Conservation (phyloP, 1,139 yeast genomes). For the Protomyces arabidopsidicola region DNA sequence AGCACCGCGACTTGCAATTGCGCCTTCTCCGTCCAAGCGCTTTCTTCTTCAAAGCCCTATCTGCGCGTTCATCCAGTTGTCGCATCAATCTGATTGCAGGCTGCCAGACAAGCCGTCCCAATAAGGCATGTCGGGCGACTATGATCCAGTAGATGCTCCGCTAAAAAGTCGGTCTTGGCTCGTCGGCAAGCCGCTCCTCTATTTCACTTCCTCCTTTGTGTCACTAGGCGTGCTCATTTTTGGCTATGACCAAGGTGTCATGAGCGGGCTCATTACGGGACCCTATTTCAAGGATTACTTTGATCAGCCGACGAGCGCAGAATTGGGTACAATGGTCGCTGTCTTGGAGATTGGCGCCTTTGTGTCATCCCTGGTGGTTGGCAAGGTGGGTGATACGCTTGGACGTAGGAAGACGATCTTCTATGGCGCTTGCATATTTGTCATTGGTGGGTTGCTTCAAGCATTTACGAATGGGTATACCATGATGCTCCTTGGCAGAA, state of each 20-base stretch:
- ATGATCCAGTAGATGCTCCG: neutral
- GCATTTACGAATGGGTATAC: slow-evolving; percentile 51
- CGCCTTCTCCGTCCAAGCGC: no score
- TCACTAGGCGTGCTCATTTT: slow-evolving; percentile 77
- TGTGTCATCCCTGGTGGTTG: slow-evolving; percentile 69
- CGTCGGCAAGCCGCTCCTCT: slow-evolving; percentile 44
- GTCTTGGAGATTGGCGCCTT: slow-evolving; percentile 53
- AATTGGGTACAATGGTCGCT: slow-evolving; percentile 78
- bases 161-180: slow-evolving; percentile 4
- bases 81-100: no score
- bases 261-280: slow-evolving; percentile 72
- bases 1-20: no score
- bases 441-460: slow-evolving; percentile 75
- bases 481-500: slow-evolving; percentile 64
- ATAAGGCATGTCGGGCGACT: neutral
- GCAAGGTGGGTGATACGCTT: slow-evolving; percentile 68
- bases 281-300: slow-evolving; percentile 68
- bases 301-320: slow-evolving; percentile 61
- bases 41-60: no score
- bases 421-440: slow-evolving; percentile 74
- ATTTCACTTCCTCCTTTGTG: slow-evolving; percentile 76
- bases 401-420: slow-evolving; percentile 80
- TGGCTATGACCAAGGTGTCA: slow-evolving; percentile 85
- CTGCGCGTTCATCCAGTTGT: no score
- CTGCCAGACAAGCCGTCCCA: no score